Evolutionary conservation across 768 basidiomycete genomes (phyloP).

Genomic region (Pulveroboletus sp.): DNA sequence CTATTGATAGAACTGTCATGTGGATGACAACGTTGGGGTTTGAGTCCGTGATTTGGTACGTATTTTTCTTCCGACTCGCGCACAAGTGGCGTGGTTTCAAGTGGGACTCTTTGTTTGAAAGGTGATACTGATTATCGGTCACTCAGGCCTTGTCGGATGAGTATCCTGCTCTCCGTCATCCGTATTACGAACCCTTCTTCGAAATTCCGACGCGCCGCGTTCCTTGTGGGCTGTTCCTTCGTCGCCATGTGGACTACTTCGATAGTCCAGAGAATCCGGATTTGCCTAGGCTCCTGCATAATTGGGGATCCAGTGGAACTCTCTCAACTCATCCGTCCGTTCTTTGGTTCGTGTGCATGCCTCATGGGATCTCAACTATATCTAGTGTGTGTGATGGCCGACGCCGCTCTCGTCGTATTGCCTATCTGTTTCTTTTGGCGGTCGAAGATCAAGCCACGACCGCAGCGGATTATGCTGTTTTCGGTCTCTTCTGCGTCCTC

Average conservation of each 20-base stretch:
- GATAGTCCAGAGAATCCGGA: constrained; percentile 2
- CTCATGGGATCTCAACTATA: not conserved
- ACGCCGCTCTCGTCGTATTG: constrained; percentile 13
- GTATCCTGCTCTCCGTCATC: constrained; percentile 14
- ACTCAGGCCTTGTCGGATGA: constrained; percentile 22
- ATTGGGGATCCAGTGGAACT: too few species aligned
- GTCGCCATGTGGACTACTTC: constrained; percentile 10
- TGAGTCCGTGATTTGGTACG: constrained; percentile 23
- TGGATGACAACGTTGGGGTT: constrained; percentile 19
- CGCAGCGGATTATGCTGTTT: constrained; percentile 18
- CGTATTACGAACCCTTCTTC: constrained; percentile 9
- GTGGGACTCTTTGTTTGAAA: not conserved
- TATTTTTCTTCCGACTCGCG: not conserved
- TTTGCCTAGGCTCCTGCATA: constrained; percentile 5
- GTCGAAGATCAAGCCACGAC: constrained; percentile 5
- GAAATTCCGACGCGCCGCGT: not conserved
- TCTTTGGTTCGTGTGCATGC: not conserved
- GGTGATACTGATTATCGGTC: not conserved
- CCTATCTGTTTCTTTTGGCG: constrained; percentile 15
- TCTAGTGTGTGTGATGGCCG: constrained; percentile 21
- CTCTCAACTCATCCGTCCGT: too few species aligned
- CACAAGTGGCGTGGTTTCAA: not conserved
- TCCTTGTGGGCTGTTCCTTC: constrained; percentile 8
- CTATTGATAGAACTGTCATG: not conserved
- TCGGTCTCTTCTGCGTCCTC: constrained; percentile 20